A percentile compares a stretch with the other conserved stretches of the same genome.
Conservation (phyloP, 805 yeast species). For the Blastobotrys robertii region DNA sequence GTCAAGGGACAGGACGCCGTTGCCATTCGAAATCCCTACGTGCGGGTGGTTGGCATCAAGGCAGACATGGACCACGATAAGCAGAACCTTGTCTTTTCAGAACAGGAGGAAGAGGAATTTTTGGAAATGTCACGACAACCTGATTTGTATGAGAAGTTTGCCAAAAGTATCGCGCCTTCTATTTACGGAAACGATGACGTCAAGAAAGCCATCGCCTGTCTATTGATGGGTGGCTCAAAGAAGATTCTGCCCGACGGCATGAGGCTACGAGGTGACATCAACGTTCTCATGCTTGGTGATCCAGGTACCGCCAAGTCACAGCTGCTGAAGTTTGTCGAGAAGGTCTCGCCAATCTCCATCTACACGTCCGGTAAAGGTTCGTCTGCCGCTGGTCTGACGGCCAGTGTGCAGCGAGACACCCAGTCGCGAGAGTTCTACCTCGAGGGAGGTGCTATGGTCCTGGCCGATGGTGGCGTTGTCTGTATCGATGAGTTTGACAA, state of each 20-base stretch:
- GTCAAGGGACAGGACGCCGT: constrained; percentile 48
- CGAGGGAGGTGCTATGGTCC: constrained; percentile 99
- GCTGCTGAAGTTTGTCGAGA: constrained; percentile 87
- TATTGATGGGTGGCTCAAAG: constrained; percentile 89
- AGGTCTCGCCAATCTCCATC: constrained; percentile 86
- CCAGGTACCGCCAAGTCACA: constrained; percentile 99
- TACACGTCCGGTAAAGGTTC: constrained; percentile 99
- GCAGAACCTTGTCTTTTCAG: constrained; percentile 56
- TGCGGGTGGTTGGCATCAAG: constrained; percentile 78
- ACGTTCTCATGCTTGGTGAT: constrained; percentile 87
- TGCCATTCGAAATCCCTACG: constrained; percentile 88
- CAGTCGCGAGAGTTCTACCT: constrained; percentile 82
- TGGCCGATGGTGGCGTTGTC: constrained; percentile 98
- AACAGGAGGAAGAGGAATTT: constrained; percentile 92
- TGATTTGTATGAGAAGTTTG: constrained; percentile 72
- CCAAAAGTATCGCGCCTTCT: constrained; percentile 90
- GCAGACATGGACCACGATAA: constrained; percentile 69
- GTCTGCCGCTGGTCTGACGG: constrained; percentile 98
- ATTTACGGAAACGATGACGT: constrained; percentile 91
- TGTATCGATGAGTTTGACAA: constrained; percentile 99
- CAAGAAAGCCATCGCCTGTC: constrained; percentile 85
- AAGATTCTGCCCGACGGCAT: constrained; percentile 90
- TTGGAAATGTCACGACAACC: constrained; percentile 72
- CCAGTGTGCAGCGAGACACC: constrained; percentile 90
- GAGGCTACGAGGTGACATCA: constrained; percentile 95